Percentiles rank a stretch among this genome's conserved stretches.
phyloP scores from a whole-genome alignment of 129 eudicot species.

The Sambucus nigra region DNA sequence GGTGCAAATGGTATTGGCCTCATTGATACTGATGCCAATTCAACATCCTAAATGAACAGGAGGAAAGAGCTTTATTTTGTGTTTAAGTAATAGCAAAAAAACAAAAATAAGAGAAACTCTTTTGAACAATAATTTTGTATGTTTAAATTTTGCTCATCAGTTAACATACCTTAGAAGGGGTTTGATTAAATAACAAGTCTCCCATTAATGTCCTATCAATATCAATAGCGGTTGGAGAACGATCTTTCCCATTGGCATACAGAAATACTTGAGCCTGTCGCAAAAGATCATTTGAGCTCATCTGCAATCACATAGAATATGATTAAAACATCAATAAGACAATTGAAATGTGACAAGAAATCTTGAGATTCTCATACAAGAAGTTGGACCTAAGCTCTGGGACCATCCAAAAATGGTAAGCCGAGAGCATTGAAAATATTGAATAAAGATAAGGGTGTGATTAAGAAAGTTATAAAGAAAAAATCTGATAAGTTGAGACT shows the following conservation, averaged over 20 bases:
- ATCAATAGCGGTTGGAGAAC: slow-evolving; percentile 27
- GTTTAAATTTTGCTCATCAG: not conserved
- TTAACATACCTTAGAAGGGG: slow-evolving; percentile 28
- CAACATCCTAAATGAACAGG: slow-evolving; percentile 18
- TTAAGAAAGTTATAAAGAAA: too few relatives aligned
- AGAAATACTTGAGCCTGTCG: slow-evolving; percentile 22
- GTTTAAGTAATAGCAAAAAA: not conserved
- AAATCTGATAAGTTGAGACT: too few relatives aligned
- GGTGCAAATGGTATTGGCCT: slow-evolving; percentile 35
- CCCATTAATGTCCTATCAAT: slow-evolving; percentile 21
- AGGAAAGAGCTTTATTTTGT: not conserved
- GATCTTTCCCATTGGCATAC: slow-evolving; percentile 30
- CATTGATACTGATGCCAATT: slow-evolving; percentile 33
- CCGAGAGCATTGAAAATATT: too few relatives aligned
- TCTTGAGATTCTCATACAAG: too few relatives aligned
- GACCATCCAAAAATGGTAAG: too few relatives aligned
- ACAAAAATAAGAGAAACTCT: not conserved
- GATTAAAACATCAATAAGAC: not conserved
- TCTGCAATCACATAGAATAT: slow-evolving; percentile 12
- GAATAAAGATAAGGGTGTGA: too few relatives aligned
- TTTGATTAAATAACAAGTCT: slow-evolving; percentile 28
- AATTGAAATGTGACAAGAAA: too few relatives aligned
- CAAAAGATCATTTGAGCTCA: slow-evolving; percentile 16
- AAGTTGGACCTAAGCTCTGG: too few relatives aligned
- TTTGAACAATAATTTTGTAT: not conserved